phyloP scores from a whole-genome alignment of 768 basidiomycete genomes.

The Suillus ampliporus region DNA sequence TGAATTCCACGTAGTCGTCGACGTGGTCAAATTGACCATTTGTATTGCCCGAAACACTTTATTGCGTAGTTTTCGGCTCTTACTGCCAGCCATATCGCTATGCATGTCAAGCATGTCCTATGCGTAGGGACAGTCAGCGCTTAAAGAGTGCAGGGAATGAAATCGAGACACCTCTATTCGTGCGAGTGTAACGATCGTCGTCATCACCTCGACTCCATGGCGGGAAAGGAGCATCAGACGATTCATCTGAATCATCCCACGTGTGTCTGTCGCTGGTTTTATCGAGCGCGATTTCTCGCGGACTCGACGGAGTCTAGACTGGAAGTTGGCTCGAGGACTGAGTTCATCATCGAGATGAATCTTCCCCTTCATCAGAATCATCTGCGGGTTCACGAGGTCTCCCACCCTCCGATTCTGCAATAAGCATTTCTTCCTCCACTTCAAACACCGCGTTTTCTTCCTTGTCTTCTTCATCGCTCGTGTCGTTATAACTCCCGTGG shows the following conservation, averaged over 20 bases:
- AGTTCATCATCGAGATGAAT: conserved; percentile 42
- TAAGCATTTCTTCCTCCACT: conserved; percentile 52
- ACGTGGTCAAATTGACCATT: conserved; percentile 57
- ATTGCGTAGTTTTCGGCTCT: conserved; percentile 56
- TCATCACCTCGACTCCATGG: conserved; percentile 50
- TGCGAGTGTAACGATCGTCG: conserved; percentile 62
- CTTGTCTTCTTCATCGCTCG: conserved; percentile 34
- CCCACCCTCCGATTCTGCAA: conserved; percentile 38
- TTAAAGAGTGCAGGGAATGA: neutral
- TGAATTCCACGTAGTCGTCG: conserved; percentile 32
- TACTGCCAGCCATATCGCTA: conserved; percentile 49
- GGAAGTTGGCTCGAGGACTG: conserved; percentile 42
- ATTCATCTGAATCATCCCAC: conserved; percentile 37
- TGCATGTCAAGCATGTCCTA: conserved; percentile 71
- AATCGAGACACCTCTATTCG: conserved; percentile 54
- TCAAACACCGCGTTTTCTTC: conserved; percentile 45
- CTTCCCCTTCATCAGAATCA: conserved; percentile 27
- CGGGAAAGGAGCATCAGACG: conserved; percentile 27
- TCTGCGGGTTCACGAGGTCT: conserved; percentile 6
- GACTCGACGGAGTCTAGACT: conserved; percentile 39
- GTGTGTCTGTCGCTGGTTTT: conserved; percentile 12
- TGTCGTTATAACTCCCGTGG: conserved; percentile 33
- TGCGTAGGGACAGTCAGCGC: conserved; percentile 41
- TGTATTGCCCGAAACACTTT: conserved; percentile 63
- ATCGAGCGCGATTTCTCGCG: conserved; percentile 29